Evolutionary conservation across 1,284 basidiomycete genomes (phyloP), one percentile per base, ranked within the genome.

Genomic region (Moesziomyces sp.): DNA sequence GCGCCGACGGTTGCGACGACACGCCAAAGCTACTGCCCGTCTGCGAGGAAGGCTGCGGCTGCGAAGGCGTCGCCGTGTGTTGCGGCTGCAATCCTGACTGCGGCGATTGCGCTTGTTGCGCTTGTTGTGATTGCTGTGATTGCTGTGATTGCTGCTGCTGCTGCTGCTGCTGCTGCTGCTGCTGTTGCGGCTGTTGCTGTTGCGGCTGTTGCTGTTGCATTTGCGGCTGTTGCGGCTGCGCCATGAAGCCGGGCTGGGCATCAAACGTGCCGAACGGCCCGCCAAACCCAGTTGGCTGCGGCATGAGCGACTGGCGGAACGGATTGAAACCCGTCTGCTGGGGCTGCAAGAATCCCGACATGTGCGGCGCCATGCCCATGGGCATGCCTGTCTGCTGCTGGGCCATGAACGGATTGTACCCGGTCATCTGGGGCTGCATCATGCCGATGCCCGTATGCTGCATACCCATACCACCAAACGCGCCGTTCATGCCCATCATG

Each of bases 241-340:
- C 46, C 14, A 67, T 48, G 59, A 61, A 52, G 57, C 59, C 53
- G 42, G 48, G 40, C 48, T 60, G 69, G 13, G 50, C 72, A 24
- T 67, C 52, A 51, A 70, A 68, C 3, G 71, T 48, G 46, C 58
- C 65, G 23, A 71, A 69, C 0, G 65, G 67, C 30, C 69, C 66
- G 9, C 71, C 72, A 10, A 78, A 72, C 0, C 60, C 65, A n/a
- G 64, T 74, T 3, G 82, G 79, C 14, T 85, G 78, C 40, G 78
- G 66, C 66, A 75, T 76, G 52, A 80, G 35, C 44, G 64, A 72
- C 58, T 64, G 69, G 19, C 90, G 85, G 88, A 93, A 92, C 0
- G 90, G 89, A 79, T 92, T 92, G 44, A 88, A 87, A 4, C 92
- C 93, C 1, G 93, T 94, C 21, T 85, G 77, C 82, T 93, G 92